phyloP scores from a whole-genome alignment of 2,329 filamentous ascomycete genomes.

The Xylaria hypoxylon region DNA sequence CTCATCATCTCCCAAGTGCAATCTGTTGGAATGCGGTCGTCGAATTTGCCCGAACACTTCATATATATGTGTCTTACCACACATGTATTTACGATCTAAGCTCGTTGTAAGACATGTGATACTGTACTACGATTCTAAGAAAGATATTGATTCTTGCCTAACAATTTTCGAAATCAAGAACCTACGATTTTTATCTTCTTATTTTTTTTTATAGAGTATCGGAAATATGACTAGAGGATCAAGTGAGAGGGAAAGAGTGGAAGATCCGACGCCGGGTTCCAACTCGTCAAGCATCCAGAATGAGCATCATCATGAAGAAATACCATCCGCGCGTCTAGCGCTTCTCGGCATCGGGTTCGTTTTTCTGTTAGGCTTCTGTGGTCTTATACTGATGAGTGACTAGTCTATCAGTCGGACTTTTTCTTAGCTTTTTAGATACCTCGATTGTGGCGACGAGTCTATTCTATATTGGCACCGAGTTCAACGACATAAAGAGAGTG shows the following conservation, averaged over 20 bases:
- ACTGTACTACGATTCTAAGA: constrained; percentile 21
- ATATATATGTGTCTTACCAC: constrained; percentile 24
- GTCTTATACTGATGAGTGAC: constrained; percentile 25
- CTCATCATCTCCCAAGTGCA: neutral
- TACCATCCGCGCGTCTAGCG: constrained; percentile 40
- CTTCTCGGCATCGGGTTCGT: constrained; percentile 44
- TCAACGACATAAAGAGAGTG: constrained; percentile 57
- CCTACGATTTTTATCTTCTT: neutral
- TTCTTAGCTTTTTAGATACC: constrained; percentile 69
- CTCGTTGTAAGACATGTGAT: constrained; percentile 19
- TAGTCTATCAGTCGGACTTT: constrained; percentile 64
- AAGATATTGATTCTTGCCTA: constrained; percentile 18
- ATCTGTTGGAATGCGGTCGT: neutral
- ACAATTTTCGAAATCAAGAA: constrained; percentile 3
- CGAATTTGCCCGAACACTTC: constrained; percentile 7
- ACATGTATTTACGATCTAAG: constrained; percentile 13
- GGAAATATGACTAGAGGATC: constrained; percentile 29
- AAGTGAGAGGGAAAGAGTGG: constrained; percentile 8
- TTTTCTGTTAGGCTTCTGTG: neutral
- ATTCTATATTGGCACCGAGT: constrained; percentile 65
- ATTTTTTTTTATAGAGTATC: neutral
- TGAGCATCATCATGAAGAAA: constrained; percentile 32
- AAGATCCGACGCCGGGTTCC: constrained; percentile 12
- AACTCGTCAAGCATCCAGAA: constrained; percentile 22
- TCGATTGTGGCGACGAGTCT: constrained; percentile 71